Evolutionary conservation across 2,329 filamentous ascomycete genomes (phyloP), one percentile per base, ranked within the genome.

Genomic region (Monilinia laxa): DNA sequence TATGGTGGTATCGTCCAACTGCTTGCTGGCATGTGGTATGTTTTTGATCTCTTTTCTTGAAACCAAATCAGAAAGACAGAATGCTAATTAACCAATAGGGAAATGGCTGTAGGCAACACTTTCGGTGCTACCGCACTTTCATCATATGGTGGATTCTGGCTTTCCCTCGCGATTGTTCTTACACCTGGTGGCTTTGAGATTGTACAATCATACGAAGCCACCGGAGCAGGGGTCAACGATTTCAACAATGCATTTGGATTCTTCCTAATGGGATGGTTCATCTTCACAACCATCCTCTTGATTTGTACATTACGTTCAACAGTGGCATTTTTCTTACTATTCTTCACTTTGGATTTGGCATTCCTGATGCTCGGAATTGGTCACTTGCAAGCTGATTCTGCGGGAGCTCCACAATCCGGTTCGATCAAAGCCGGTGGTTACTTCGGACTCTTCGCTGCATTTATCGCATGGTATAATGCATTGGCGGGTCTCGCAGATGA

Each of bases 391-490:
- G 64, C 67, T 5, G 49, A 3, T 12, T 25, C 73, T 76, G 65
- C 65, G 72, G 59, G 70, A 69, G 79, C 76, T 23, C 66, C 66
- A 2, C 75, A 84, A 20, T 78, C 83, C 71, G 66, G 78, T 6
- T 79, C 77, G 20, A 80, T 91, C 55, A 90, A 88, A 78, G 86
- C 89, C 4, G 92, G 90, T 70, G 92, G 92, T 64, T 83, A 87
- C 69, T 94, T 95, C 75, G 92, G 92, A n/a, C 83, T 95, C 69
- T 73, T 95, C 9, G 87, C 91, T 1, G 90, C 91, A 0, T 95
- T 96, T 76, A 76, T 91, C 66, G 91, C 92, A 4, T 96, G 92
- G 92, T 96, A 94, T 80, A 93, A 92, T 74, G 91, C 92, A 49
- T 82, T 94, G 68, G 90, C 91, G 63, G 91, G 91, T 85, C 86